Evolutionary conservation across 331 rosid species (phyloP).

Genomic region (Malus hybrid): DNA sequence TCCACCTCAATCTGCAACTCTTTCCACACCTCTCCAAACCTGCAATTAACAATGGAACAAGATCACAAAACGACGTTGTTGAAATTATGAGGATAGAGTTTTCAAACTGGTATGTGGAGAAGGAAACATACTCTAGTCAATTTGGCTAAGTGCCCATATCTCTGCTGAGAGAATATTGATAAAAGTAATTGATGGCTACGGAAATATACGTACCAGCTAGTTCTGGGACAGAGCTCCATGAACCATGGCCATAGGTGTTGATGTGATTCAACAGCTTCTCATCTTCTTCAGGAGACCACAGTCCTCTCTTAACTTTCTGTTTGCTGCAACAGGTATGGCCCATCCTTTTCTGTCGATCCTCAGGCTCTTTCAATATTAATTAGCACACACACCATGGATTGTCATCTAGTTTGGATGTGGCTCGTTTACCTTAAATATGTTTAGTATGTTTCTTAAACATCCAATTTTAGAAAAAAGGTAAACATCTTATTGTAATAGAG

Average conservation of each 20-base stretch:
- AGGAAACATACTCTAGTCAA: not conserved
- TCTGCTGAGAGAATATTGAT: not conserved
- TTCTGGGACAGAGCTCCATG: slow-evolving; percentile 42
- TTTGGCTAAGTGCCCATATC: not conserved
- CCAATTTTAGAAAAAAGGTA: not conserved
- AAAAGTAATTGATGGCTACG: not conserved
- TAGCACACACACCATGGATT: not conserved
- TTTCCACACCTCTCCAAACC: slow-evolving; percentile 46
- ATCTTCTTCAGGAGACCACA: slow-evolving; percentile 56
- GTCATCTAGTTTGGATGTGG: not conserved
- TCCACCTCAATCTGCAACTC: slow-evolving; percentile 50
- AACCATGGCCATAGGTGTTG: slow-evolving; percentile 25
- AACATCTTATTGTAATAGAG: not conserved
- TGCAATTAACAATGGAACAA: not conserved
- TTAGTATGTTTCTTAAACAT: not conserved
- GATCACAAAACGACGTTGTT: not conserved
- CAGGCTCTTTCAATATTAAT: not conserved
- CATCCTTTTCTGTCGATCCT: not conserved
- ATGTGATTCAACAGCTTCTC: slow-evolving; percentile 31
- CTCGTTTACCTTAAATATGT: not conserved
- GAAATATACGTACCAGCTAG: slow-evolving; percentile 22
- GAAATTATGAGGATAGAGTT: not conserved
- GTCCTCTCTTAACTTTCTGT: slow-evolving; percentile 43
- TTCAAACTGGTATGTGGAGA: not conserved
- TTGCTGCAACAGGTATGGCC: slow-evolving; percentile 38